Base-by-base conservation (phyloP, 495 filamentous ascomycete genomes). In the Trichocladium antarcticum region DNA sequence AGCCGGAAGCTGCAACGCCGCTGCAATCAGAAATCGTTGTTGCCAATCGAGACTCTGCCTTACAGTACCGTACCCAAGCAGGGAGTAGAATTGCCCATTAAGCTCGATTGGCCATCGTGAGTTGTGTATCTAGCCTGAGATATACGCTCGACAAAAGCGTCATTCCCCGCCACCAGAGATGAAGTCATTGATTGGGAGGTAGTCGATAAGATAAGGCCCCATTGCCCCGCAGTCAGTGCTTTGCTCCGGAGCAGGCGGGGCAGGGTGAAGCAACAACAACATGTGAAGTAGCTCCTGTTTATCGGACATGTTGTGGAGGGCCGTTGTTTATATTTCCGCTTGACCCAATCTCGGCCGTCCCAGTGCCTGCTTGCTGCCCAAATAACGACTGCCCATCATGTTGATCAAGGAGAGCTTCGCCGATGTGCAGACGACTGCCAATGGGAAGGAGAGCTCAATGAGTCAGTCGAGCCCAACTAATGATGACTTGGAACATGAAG, bases 371-470 rank as follows among this genome's bases (percentile, higher is more conserved):
- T n/a, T n/a, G n/a, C n/a, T n/a, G n/a, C n/a, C n/a, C n/a, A n/a
- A n/a, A n/a, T n/a, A 47, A 16, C 9, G 12, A n/a, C 41, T 29
- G 46, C 46, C 50, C 58, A 55, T 12, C 48, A 74, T 74, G 71
- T 54, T 72, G 55, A 65, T 74, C 54, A 67, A 71, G 34, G 71
- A 74, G 53, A 67, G 58, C 53, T 55, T 66, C 53, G 57, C 53
- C 55, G 71, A 73, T 44, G 65, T 74, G 49, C 47, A 66, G 39
- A 66, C 63, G 6, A 58, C 44, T 35, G 66, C 60, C 56, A 62
- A 73, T 53, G 71, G 69, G 49, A 72, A 70, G 60, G 67, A 71
- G 50, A 59, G 62, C n/a, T 54, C 66, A 1, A 72, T 74, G 71
- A 69, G 71, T 73, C 56, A 50, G 60, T 32, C 31, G 3, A 32